Base-by-base conservation (phyloP, 75 land plant genomes). In the Pinus taeda region DNA sequence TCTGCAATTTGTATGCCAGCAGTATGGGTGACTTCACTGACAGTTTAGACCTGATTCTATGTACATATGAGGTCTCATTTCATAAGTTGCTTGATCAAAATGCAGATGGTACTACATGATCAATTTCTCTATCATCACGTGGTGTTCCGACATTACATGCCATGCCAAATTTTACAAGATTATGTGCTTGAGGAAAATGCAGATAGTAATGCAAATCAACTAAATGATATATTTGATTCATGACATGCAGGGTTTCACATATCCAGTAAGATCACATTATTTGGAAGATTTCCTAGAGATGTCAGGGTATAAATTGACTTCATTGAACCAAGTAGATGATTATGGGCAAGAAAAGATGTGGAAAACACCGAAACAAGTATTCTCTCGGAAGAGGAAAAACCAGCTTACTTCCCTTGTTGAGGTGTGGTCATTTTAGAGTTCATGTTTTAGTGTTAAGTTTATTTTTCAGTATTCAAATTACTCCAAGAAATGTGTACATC, bases 261-360 rank as follows among this genome's bases (percentile, higher is more conserved):
- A 89, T 77, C 98, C 99, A 71, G 99, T 97, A 30, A 83, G 79
- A 75, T 83, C 92, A 33, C 91, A 91, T 82, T 97, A 88, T 84
- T 85, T 97, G 61, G 99, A 97, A 85, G 98, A 97, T 78, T 77
- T 94, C 36, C 49, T 97, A 73, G 99, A 97, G 73, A 80, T 75
- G 36, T 94, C 93, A 66, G 95, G 99, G 49, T 89, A 94, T 64
- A 91, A 92, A 76, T 78, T 96, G 84, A 89, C 91, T 69, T 84
- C 92, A 26, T 84, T 87, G 37, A 96, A 96, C 76, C 99, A 96
- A 86, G 66, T 96, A 73, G 99, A 96, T 85, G 97, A 96, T 77
- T 96, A 94, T 89, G 99, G 99, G 76, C 93, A 94, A 81, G 97
- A 92, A 15, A 96, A 90, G 71, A 11, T 83, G 83, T 96, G 99